Conservation (phyloP, 192 early-diverging fungal species). For the Coemansia sp. region DNA sequence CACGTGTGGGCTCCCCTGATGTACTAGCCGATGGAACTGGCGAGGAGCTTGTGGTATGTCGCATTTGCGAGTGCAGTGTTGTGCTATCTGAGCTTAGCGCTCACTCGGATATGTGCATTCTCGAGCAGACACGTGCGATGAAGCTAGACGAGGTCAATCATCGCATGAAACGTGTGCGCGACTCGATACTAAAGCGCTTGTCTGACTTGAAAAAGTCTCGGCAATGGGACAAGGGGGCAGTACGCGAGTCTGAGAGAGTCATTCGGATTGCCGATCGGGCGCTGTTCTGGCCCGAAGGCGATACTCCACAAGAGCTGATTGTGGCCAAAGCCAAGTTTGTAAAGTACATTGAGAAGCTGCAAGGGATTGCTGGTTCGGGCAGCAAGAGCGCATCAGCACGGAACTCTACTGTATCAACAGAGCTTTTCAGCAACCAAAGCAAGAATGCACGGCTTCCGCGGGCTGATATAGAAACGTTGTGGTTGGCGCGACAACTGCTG, state of each 20-base stretch:
- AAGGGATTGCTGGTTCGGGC: conserved; percentile 25
- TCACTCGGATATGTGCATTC: conserved; percentile 79
- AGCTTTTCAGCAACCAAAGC: neutral
- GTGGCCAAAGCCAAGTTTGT: conserved; percentile 46
- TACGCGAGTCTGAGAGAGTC: conserved; percentile 42
- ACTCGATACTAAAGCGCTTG: conserved; percentile 54
- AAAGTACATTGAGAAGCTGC: conserved; percentile 53
- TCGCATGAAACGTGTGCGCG: conserved; percentile 58
- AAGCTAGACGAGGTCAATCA: conserved; percentile 62
- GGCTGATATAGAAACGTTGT: conserved; percentile 54
- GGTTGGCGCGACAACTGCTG: conserved; percentile 53
- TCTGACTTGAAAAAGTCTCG: conserved; percentile 45
- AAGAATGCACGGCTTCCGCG: conserved; percentile 19
- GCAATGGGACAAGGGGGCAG: conserved; percentile 34
- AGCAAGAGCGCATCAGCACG: neutral
- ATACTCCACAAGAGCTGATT: conserved; percentile 50
- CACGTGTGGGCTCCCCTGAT: neutral
- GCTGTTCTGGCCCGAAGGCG: conserved; percentile 49
- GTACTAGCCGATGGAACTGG: conserved; percentile 1
- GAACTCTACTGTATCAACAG: neutral
- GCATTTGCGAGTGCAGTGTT: conserved; percentile 85
- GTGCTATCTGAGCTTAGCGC: conserved; percentile 62
- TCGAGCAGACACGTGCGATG: conserved; percentile 70
- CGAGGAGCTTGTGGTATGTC: conserved; percentile 64
- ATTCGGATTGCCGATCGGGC: conserved; percentile 48